These are phyloP conservation scores for Paramecium sexaurelia DNA, from an alignment of 73 alveolate species.

Conservation along the genomic window DNA sequence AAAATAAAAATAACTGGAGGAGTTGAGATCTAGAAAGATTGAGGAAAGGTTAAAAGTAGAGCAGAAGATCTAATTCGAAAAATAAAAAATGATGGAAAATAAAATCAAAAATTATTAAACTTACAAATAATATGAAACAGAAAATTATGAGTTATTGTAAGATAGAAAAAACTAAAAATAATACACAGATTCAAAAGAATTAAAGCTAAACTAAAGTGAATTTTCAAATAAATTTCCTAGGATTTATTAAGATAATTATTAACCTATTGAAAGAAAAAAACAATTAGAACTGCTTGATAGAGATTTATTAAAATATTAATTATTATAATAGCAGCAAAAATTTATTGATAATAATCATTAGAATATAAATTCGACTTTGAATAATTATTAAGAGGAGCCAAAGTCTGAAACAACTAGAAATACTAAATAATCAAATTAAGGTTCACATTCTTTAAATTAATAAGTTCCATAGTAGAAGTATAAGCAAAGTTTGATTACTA, in stretches of 20 bases:
- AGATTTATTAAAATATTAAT: not conserved
- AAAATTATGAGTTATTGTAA: not conserved
- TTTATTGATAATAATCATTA: not conserved
- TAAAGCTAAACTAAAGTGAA: not conserved
- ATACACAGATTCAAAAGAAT: not conserved
- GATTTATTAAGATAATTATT: not conserved
- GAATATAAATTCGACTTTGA: not conserved
- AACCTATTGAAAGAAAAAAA: not conserved
- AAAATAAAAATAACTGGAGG: not conserved
- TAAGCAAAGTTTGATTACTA: not conserved
- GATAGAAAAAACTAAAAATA: not conserved
- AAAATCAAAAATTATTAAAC: not conserved
- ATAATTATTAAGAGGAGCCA: not conserved
- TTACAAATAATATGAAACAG: slow-evolving; percentile 3
- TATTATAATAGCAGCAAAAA: not conserved
- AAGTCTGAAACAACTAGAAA: not conserved
- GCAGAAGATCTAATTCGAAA: slow-evolving; percentile 4
- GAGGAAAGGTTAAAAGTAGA: not conserved
- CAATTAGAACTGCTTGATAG: not conserved
- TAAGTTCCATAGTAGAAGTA: too few species aligned
- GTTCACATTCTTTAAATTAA: not conserved
- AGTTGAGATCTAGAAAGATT: not conserved
- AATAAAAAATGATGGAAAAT: slow-evolving; percentile 11
- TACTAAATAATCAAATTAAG: not conserved
- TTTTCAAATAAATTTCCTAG: not conserved